phyloP scores from a whole-genome alignment of 257 asterid species.

The Solanum bulbocastanum region DNA sequence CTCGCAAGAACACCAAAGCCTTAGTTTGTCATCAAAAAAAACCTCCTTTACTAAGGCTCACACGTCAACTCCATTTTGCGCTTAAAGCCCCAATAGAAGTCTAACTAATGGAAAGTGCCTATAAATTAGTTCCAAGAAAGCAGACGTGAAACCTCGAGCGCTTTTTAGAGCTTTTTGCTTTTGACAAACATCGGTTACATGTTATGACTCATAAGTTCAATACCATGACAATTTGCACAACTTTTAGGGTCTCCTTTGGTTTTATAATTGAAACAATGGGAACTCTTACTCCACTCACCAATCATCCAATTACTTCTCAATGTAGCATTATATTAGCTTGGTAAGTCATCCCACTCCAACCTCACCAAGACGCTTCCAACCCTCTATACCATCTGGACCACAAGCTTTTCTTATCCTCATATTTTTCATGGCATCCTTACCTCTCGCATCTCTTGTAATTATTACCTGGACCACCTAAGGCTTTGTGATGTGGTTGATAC shows the following conservation, averaged over 20 bases:
- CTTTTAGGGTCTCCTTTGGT: not conserved
- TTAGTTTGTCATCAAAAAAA: too few species aligned
- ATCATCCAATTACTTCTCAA: not conserved
- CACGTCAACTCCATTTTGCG: too few species aligned
- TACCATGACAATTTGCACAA: not conserved
- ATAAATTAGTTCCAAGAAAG: too few species aligned
- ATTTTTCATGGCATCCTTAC: not conserved
- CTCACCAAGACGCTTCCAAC: not conserved
- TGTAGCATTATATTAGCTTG: not conserved
- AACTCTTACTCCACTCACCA: not conserved
- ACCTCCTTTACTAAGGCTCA: too few species aligned
- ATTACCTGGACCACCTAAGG: not conserved
- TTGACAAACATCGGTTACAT: not conserved
- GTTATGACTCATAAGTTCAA: not conserved
- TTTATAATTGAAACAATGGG: not conserved
- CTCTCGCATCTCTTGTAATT: not conserved
- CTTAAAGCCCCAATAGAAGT: not conserved
- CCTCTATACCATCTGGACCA: not conserved
- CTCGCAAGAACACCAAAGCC: not conserved
- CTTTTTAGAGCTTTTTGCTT: not conserved
- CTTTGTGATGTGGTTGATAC: not conserved
- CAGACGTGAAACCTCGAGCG: not conserved
- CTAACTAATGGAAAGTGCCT: too few species aligned
- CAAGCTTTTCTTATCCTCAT: not conserved
- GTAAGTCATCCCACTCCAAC: not conserved